Evolutionary conservation across 768 basidiomycete genomes (phyloP).

Genomic region (Pulveroboletus sp.): DNA sequence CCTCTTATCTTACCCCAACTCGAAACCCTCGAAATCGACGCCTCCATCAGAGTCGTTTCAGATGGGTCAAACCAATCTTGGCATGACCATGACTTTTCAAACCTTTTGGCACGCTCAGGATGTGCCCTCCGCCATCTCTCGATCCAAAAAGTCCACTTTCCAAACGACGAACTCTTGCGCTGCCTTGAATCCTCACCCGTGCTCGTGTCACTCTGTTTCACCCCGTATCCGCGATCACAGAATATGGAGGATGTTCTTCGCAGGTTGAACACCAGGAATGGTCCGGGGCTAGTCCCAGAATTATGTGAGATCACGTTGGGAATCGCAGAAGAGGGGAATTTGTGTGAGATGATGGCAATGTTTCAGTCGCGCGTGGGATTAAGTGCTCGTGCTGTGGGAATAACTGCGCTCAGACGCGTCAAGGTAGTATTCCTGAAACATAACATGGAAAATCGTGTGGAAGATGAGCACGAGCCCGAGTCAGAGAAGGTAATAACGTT

Average conservation of each 20-base stretch:
- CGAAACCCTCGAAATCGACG: conserved; percentile 18
- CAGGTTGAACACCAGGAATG: no score
- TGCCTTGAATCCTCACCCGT: conserved; percentile 13
- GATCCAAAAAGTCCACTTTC: conserved; percentile 13
- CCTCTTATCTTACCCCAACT: conserved; percentile 17
- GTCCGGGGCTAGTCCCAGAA: no score
- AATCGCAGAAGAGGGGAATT: conserved; percentile 8
- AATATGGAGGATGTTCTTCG: conserved; percentile 1
- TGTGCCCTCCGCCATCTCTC: conserved; percentile 14
- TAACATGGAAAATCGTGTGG: no score
- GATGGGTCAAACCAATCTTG: not conserved
- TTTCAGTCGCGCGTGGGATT: conserved; percentile 5
- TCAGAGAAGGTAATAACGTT: no score
- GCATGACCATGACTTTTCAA: conserved; percentile 14
- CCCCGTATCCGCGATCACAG: conserved; percentile 18
- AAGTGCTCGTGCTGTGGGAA: not conserved
- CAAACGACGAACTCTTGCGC: conserved; percentile 16
- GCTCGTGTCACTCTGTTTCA: conserved; percentile 12
- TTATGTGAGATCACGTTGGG: no score
- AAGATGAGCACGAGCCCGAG: no score
- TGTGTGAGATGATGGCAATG: conserved; percentile 10
- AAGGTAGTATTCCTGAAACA: conserved; percentile 5
- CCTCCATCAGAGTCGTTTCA: not conserved
- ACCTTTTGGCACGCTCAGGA: conserved; percentile 16
- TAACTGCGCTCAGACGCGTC: conserved; percentile 4